Base-by-base conservation (phyloP, 108 stramenopile species). In the Epithemia pelagica region DNA sequence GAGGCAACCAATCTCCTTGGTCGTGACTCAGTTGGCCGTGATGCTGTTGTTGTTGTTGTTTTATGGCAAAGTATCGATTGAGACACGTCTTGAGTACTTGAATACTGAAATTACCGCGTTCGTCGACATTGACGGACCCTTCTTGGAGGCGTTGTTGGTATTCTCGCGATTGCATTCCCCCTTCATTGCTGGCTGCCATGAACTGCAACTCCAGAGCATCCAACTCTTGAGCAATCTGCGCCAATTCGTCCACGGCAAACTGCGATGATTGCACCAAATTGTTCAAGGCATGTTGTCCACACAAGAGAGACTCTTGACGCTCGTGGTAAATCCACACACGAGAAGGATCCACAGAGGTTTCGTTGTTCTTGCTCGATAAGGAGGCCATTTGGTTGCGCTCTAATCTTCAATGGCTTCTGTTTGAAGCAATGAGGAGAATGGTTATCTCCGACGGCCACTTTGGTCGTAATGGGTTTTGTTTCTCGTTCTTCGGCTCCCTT, bases 251-350 rank as follows among this genome's bases (percentile, higher is more conserved):
- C 25, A 90, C 64, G 0, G 78, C 62, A 68, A 94, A 96, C 28
- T 63, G 79, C n/a, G 76, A 80, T 22, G 64, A 74, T 69, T 93
- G 91, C 28, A 93, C 74, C 7, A 96, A 79, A 66, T 94, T 94
- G 70, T 96, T 96, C 73, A 96, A 70, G 8, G 88, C 87, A 70
- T 96, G 95, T 78, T 96, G 95, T 19, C 95, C 95, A 67, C 95
- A 96, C 2, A 96, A 80, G 28, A 78, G 62, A 28, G 88, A 78
- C 51, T 91, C 74, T 74, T 96, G 95, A 27, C 87, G 85, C 54
- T 96, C 95, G 67, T 96, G 93, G 59, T 96, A 96, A 30, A 96
- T 81, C 82, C 88, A 92, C 51, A 74, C 65, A 23, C 77, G 64
- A 15, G 65, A 53, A 52, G 71, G 56, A 58, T 58, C 56, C 15